These are phyloP conservation scores for Hevea brasiliensis DNA, from an alignment of 345 rosid genomes.

Conservation along the genomic window DNA sequence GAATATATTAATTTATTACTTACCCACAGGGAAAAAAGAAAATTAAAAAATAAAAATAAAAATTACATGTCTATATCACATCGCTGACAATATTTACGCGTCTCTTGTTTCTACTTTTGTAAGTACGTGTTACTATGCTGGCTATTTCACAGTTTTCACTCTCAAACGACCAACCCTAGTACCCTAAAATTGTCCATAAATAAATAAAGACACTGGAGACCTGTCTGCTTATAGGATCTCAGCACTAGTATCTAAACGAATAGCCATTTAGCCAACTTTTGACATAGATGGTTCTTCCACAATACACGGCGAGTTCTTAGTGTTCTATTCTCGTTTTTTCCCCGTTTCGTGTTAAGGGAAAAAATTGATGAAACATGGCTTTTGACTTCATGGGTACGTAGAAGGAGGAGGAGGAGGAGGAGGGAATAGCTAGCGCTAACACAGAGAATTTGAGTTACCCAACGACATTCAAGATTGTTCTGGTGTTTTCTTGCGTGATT, in stretches of 20 bases:
- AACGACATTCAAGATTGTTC: slow-evolving; percentile 20
- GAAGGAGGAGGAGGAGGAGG: neutral
- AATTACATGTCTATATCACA: slow-evolving; percentile 16
- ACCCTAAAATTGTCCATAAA: slow-evolving; percentile 18
- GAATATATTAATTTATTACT: neutral
- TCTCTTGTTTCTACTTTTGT: slow-evolving; percentile 21
- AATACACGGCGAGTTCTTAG: slow-evolving; percentile 44
- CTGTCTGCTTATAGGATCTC: slow-evolving; percentile 9
- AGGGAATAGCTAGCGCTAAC: slow-evolving; percentile 15
- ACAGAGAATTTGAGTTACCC: slow-evolving; percentile 43
- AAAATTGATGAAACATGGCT: slow-evolving; percentile 40
- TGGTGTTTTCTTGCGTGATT: slow-evolving; percentile 18
- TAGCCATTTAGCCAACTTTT: slow-evolving; percentile 14
- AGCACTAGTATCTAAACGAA: slow-evolving; percentile 8
- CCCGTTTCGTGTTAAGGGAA: slow-evolving; percentile 43
- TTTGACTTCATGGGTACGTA: slow-evolving; percentile 31
- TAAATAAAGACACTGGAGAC: slow-evolving; percentile 10
- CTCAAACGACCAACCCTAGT: slow-evolving; percentile 25
- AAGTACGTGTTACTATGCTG: neutral
- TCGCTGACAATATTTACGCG: slow-evolving; percentile 13
- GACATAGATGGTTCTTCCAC: slow-evolving; percentile 47
- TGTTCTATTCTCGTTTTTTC: slow-evolving; percentile 31
- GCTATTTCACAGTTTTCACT: slow-evolving; percentile 8
- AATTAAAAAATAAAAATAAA: neutral
- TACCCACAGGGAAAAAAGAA: neutral